These are phyloP conservation scores for Alternaria sp. DNA, from an alignment of 2,329 filamentous ascomycete genomes.

Conservation along the genomic window DNA sequence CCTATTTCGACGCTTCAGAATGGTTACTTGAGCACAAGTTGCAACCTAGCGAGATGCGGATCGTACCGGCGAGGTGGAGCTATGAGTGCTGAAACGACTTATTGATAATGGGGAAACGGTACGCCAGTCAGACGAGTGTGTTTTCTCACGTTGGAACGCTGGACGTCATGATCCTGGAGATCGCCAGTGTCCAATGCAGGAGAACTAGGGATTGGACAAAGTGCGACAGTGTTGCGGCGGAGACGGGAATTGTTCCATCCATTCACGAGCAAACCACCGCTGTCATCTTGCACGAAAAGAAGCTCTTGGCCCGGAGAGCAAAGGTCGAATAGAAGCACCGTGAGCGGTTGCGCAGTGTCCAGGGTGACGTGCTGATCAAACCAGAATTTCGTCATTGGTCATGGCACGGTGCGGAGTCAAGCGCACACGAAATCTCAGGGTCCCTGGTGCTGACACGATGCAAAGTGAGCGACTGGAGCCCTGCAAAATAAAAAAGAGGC, in stretches of 20 bases:
- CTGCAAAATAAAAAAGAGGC: too few relatives aligned
- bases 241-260: slow-evolving; percentile 14
- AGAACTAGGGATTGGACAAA: slow-evolving; percentile 4
- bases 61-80: slow-evolving; percentile 25
- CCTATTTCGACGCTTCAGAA: slow-evolving; percentile 3
- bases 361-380: slow-evolving; percentile 35
- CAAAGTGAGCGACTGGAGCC: not conserved
- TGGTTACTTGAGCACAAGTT: not conserved
- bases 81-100: slow-evolving; percentile 19
- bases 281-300: slow-evolving; percentile 10
- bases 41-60: slow-evolving; percentile 22
- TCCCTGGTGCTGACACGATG: not conserved
- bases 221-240: slow-evolving; percentile 12
- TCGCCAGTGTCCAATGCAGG: slow-evolving; percentile 28
- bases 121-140: slow-evolving; percentile 21
- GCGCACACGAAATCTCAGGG: not conserved
- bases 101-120: slow-evolving; percentile 14
- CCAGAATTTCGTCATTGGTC: slow-evolving; percentile 21
- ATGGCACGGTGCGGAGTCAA: slow-evolving; percentile 8
- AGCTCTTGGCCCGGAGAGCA: slow-evolving; percentile 23
- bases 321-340: slow-evolving; percentile 22
- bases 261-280: slow-evolving; percentile 3
- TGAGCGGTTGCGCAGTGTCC: slow-evolving; percentile 18
- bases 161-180: slow-evolving; percentile 36
- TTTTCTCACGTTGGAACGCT: slow-evolving; percentile 18